These are phyloP conservation scores for Chloris gayana DNA, from an alignment of 176 grass and related monocot species.

Conservation along the genomic window DNA sequence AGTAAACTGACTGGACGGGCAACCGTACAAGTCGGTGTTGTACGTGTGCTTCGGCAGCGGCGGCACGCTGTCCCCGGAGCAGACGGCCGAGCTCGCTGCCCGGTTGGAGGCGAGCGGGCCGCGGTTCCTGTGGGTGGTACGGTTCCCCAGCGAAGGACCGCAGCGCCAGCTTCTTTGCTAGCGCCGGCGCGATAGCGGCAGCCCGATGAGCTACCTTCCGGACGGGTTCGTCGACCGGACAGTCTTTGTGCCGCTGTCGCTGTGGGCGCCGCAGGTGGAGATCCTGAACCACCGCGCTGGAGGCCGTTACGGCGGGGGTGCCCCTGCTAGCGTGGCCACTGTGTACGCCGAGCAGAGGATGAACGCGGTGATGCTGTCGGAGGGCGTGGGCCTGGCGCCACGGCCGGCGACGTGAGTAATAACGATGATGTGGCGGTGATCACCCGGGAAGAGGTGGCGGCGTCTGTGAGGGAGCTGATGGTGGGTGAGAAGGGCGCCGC, in stretches of 20 bases:
- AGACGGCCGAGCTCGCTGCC: constrained; percentile 52
- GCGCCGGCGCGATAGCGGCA: neutral
- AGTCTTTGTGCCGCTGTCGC: constrained; percentile 19
- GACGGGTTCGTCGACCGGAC: constrained; percentile 44
- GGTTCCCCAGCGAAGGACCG: constrained; percentile 26
- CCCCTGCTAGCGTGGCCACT: constrained; percentile 47
- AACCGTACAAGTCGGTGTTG: constrained; percentile 57
- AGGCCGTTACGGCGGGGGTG: constrained; percentile 43
- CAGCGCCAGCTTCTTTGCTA: neutral
- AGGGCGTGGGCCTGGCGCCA: constrained; percentile 23
- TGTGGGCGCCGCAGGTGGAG: constrained; percentile 55
- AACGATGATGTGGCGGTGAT: constrained; percentile 39
- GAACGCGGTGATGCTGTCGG: constrained; percentile 46
- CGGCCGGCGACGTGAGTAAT: too few relatives aligned
- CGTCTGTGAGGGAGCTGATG: constrained; percentile 55
- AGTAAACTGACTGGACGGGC: constrained; percentile 67
- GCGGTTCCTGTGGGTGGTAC: constrained; percentile 69
- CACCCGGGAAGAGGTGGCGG: too few relatives aligned
- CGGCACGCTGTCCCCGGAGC: constrained; percentile 50
- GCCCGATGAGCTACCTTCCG: constrained; percentile 45
- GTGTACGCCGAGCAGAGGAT: constrained; percentile 55
- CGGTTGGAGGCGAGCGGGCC: constrained; percentile 70
- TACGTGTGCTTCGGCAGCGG: constrained; percentile 75
- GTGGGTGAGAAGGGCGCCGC: constrained; percentile 36
- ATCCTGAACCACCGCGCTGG: constrained; percentile 53